Evolutionary conservation across 345 rosid species (phyloP), one percentile per base, ranked within the genome.

Genomic region (Citropsis articulata): DNA sequence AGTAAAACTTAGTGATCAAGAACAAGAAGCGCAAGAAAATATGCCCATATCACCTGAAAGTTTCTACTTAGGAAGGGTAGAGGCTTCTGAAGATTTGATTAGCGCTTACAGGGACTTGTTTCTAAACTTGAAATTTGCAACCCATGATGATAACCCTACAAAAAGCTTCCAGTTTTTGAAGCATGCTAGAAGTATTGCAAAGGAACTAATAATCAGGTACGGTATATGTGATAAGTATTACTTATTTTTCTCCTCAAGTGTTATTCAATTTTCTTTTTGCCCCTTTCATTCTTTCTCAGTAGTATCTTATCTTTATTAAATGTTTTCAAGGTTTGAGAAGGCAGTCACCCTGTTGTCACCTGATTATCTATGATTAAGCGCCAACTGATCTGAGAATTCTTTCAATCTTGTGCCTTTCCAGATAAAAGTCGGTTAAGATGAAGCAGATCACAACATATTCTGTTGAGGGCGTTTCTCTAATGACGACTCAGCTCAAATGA

Each of bases 121-220:
- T 81, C 75, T 75, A 68, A 83, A 84, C 64, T 73, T 95, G 80
- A 88, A 79, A 30, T 68, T 56, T 72, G 89, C 94, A 63, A 66
- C 81, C 25, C 74, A 62, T 16, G 89, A 81, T 69, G 82, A 78
- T 24, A 85, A 89, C 53, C 61, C 79, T 35, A 79, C 77, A 50
- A 87, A 78, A 80, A 28, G 86, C 79, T 78, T 77, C 21, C 85
- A 81, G 84, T 75, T 56, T 27, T 55, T 93, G 78, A 81, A 83
- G 61, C 85, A 71, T 55, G 91, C 91, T 18, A 84, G 87, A 85
- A 82, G 82, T 73, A 76, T 81, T 65, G 94, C 92, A 21, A 77
- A 77, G 84, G 85, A 90, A 60, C 76, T 87, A 45, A 24, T 75
- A 75, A 68, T 27, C 50, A 81, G 81, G 83, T 76, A 65, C 2